These are phyloP conservation scores for Abelmoschus esculentus DNA, from an alignment of 345 rosid species.

Conservation along the genomic window DNA sequence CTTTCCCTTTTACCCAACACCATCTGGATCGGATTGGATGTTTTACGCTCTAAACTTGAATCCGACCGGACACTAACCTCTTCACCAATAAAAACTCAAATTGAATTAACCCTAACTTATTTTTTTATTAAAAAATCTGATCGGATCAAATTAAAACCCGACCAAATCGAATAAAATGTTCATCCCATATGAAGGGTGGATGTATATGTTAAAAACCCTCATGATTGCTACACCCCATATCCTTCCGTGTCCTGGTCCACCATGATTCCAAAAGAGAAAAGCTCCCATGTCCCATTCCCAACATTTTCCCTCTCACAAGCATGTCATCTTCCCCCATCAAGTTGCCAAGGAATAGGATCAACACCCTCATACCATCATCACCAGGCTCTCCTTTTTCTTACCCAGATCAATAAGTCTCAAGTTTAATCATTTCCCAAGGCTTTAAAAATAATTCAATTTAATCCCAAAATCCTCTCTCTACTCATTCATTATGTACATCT, in stretches of 20 bases:
- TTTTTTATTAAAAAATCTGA: too few relatives aligned
- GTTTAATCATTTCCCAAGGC: conserved; percentile 21
- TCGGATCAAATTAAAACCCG: too few relatives aligned
- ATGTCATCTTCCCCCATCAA: not conserved
- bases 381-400: conserved; percentile 1
- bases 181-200: too few relatives aligned
- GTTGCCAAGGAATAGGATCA: not conserved
- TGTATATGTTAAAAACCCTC: conserved; percentile 21
- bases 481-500: not conserved
- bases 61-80: too few relatives aligned
- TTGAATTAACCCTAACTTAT: too few relatives aligned
- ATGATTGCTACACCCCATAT: conserved; percentile 50
- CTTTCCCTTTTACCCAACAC: too few relatives aligned
- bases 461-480: not conserved
- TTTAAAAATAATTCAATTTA: conserved; percentile 18
- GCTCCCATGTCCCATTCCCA: conserved; percentile 35
- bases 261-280: conserved; percentile 48
- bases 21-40: too few relatives aligned
- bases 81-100: too few relatives aligned
- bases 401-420: conserved; percentile 17
- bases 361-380: not conserved
- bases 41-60: too few relatives aligned
- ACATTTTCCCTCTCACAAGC: conserved; percentile 1
- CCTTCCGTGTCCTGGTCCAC: conserved; percentile 66
- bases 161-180: too few relatives aligned